Percentiles rank a stretch among this genome's conserved stretches.
Conservation (phyloP, 495 filamentous ascomycete species). For the Podospora conica region DNA sequence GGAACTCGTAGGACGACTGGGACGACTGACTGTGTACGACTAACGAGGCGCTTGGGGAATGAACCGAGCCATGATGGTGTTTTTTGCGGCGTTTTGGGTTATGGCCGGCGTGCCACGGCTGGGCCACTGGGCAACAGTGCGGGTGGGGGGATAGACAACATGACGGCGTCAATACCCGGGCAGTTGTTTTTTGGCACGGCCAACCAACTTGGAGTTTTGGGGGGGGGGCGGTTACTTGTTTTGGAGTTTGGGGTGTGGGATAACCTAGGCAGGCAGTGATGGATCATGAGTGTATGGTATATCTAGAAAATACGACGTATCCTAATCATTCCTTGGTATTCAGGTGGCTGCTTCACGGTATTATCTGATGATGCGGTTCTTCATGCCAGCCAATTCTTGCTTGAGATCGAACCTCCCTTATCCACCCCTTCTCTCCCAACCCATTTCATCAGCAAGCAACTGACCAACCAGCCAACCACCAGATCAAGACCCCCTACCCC, state of each 20-base stretch:
- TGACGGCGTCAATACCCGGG: not conserved
- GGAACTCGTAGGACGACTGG: slow-evolving; percentile 19
- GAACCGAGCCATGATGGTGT: not conserved
- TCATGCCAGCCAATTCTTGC: too few relatives aligned
- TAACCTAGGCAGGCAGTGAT: not conserved
- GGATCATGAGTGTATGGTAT: not conserved
- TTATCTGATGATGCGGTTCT: too few relatives aligned
- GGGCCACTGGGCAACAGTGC: not conserved
- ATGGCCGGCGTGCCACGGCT: not conserved
- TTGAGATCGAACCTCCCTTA: too few relatives aligned
- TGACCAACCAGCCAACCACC: not conserved
- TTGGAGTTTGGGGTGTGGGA: not conserved
- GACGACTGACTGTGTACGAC: not conserved
- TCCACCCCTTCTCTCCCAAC: not conserved
- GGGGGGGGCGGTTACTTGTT: not conserved
- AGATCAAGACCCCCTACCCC: too few relatives aligned
- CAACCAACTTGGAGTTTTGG: not conserved
- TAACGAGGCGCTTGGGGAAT: not conserved
- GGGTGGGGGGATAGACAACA: not conserved
- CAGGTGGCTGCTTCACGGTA: too few relatives aligned
- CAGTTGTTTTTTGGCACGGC: not conserved
- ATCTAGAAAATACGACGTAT: not conserved
- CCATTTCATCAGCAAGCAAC: too few relatives aligned
- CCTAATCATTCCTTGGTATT: not conserved
- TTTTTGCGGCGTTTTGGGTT: not conserved